Evolutionary conservation across 306 rosid species (phyloP).

Genomic region (Trichosanthes truncata): DNA sequence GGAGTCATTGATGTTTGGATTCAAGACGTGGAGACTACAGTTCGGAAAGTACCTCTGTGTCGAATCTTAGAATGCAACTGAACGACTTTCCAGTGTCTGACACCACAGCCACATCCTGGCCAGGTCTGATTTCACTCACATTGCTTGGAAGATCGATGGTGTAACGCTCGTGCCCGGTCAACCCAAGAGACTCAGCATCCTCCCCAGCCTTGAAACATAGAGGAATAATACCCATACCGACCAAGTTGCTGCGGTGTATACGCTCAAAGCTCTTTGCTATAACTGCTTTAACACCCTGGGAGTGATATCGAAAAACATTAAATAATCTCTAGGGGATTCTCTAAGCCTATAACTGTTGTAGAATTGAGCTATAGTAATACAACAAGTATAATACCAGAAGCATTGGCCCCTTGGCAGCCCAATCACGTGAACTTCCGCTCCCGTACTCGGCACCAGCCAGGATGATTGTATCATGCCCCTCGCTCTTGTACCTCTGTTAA

Average conservation of each 20-base stretch:
- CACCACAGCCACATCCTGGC: slow-evolving; percentile 68
- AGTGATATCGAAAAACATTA: neutral
- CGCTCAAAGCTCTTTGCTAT: slow-evolving; percentile 92
- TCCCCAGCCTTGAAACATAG: slow-evolving; percentile 77
- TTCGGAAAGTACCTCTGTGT: slow-evolving; percentile 59
- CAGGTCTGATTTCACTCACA: slow-evolving; percentile 68
- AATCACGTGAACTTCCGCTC: slow-evolving; percentile 96
- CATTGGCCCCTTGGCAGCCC: slow-evolving; percentile 99
- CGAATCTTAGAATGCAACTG: slow-evolving; percentile 57
- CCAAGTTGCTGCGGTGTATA: slow-evolving; percentile 94
- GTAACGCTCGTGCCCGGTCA: slow-evolving; percentile 73
- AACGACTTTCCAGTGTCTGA: slow-evolving; percentile 64
- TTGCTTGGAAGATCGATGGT: slow-evolving; percentile 74
- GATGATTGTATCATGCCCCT: slow-evolving; percentile 65
- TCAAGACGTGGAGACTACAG: neutral
- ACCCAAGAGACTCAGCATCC: slow-evolving; percentile 80
- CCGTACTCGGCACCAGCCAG: slow-evolving; percentile 95
- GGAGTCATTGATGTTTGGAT: neutral
- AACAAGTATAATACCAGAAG: slow-evolving; percentile 45
- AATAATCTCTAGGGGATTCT: neutral
- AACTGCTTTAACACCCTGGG: slow-evolving; percentile 94
- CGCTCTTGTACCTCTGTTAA: slow-evolving; percentile 65
- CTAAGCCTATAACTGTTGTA: neutral
- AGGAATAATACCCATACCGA: slow-evolving; percentile 91
- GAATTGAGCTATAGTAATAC: neutral